These are phyloP conservation scores for Brassica hybrid DNA, from an alignment of 441 rosid species.

Conservation along the genomic window DNA sequence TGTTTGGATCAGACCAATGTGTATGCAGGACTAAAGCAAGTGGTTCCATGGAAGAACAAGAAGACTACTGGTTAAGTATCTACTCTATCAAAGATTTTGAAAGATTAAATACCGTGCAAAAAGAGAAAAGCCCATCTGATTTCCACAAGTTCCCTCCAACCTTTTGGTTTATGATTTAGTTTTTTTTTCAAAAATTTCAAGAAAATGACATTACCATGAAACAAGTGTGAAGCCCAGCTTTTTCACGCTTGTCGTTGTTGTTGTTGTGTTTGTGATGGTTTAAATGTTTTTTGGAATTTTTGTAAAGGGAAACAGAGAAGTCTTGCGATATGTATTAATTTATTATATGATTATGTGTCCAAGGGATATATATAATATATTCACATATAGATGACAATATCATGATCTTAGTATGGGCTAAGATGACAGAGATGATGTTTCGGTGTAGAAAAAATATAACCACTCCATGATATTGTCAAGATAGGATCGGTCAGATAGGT, in stretches of 20 bases:
- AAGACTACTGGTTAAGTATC: slow-evolving; percentile 41
- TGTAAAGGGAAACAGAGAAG: slow-evolving; percentile 34
- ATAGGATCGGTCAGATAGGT: no score
- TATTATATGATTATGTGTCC: slow-evolving; percentile 11
- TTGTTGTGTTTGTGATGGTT: slow-evolving; percentile 17
- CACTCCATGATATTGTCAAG: no score
- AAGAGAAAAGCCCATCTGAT: not conserved
- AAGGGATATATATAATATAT: slow-evolving; percentile 13
- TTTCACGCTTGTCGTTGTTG: slow-evolving; percentile 18
- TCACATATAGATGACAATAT: not conserved
- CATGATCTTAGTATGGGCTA: no score
- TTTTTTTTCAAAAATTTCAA: slow-evolving; percentile 14
- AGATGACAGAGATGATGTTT: no score
- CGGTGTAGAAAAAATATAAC: no score
- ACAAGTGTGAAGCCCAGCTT: slow-evolving; percentile 11
- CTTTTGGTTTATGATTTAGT: not conserved
- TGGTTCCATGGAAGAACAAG: slow-evolving; percentile 71
- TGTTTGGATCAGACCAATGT: slow-evolving; percentile 59
- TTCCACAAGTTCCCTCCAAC: slow-evolving; percentile 5
- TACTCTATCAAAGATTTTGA: slow-evolving; percentile 8
- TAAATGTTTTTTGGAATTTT: slow-evolving; percentile 29
- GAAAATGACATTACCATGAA: slow-evolving; percentile 13
- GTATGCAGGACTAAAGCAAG: slow-evolving; percentile 74
- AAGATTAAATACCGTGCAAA: not conserved
- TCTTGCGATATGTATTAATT: slow-evolving; percentile 10